Conservation (phyloP, 2,329 filamentous ascomycete species). For the Trichoderma atroviride region DNA sequence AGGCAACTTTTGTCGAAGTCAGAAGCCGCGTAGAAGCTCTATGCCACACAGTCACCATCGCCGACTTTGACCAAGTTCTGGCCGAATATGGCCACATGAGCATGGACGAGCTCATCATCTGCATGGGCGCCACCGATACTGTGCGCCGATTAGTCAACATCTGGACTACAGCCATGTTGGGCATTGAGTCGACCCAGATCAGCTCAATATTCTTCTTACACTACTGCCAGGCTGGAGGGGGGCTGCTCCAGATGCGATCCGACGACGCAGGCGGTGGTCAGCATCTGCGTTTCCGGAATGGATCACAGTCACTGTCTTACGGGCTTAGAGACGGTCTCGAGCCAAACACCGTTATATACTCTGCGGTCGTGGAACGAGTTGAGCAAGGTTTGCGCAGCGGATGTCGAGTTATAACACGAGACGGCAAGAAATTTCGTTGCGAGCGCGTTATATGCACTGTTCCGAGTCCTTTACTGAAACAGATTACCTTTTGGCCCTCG, state of each 20-base stretch:
- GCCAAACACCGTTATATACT: background rate
- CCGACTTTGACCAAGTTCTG: background rate
- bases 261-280: background rate
- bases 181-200: slow-evolving; percentile 6
- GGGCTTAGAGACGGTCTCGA: slow-evolving; percentile 34
- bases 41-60: background rate
- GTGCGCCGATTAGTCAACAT: slow-evolving; percentile 1
- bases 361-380: background rate
- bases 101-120: slow-evolving; percentile 1
- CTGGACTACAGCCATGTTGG: slow-evolving; percentile 17
- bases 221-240: slow-evolving; percentile 5
- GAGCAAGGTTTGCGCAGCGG: background rate
- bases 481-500: slow-evolving; percentile 28
- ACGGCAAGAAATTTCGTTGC: background rate
- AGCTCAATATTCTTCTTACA: slow-evolving; percentile 13
- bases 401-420: background rate
- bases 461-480: background rate
- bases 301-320: background rate
- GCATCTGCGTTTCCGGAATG: slow-evolving; percentile 1
- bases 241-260: slow-evolving; percentile 16
- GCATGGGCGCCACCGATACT: background rate
- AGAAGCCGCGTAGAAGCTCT: background rate
- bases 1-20: background rate
- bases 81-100: background rate
- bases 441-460: background rate